Percentiles rank a stretch among this genome's conserved stretches.
Conservation (phyloP, 208 protist genomes). For the Leishmania turanica region DNA sequence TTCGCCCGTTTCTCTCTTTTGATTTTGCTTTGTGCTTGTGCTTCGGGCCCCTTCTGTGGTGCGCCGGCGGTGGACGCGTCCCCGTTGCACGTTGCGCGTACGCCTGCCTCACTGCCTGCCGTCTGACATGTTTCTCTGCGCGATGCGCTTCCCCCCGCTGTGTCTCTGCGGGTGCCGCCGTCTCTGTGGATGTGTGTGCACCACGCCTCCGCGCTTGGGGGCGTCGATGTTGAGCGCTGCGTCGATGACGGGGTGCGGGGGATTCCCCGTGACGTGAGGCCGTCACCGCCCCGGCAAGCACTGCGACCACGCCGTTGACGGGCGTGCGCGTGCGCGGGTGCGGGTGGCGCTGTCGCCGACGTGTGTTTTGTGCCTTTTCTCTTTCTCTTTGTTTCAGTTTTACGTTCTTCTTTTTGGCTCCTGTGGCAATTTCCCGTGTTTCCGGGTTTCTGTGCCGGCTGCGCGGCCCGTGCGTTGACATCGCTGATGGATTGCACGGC, state of each 20-base stretch:
- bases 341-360: background rate
- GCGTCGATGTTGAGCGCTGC: background rate
- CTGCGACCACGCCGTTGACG: background rate
- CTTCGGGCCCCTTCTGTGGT: background rate
- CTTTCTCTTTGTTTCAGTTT: background rate
- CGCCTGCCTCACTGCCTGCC: background rate
- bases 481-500: background rate
- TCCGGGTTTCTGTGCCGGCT: background rate
- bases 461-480: background rate
- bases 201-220: background rate
- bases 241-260: background rate
- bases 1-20: background rate
- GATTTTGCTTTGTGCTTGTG: background rate
- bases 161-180: background rate
- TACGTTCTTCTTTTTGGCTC: background rate
- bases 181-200: background rate
- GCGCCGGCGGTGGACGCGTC: conserved; percentile 3
- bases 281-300: background rate
- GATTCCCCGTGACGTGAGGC: conserved; percentile 3
- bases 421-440: background rate
- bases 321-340: background rate
- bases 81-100: background rate
- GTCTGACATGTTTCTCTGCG: background rate
- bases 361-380: background rate
- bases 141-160: conserved; percentile 6